Evolutionary conservation across 495 filamentous ascomycete species (phyloP), one percentile per base, ranked within the genome.

Genomic region (Aspergillus steynii): DNA sequence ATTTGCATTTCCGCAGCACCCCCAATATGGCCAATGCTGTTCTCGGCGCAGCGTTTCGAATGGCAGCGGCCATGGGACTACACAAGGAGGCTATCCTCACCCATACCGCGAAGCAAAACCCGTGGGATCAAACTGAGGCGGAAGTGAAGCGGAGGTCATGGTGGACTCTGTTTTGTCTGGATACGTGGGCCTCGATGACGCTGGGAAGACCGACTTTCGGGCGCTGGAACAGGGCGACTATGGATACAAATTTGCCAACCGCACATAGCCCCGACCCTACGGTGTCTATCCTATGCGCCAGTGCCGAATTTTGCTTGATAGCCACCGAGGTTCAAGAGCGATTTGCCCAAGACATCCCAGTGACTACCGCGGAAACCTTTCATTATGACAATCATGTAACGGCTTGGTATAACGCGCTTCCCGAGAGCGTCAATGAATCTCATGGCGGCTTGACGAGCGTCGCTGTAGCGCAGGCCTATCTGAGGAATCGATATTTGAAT

Each of bases 121-220:
- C 34, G 25, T 53, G 32, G 8, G 29, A 55, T 26, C 31, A 34
- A 9, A 7, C 52, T 9, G 59, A 61, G 37, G 51, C 37, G 37
- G 86, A 88, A 66, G 84, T 82, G 31, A 74, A 85, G 63, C 68
- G 86, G 47, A 77, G 86, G 53, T 88, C 86, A 31, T 90, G 87
- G 87, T 89, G 86, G 87, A 84, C 78, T 60, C 71, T 89, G 53
- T 86, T 87, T 75, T 88, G 85, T 76, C 79, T 90, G 29, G 87
- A 90, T 70, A 85, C 87, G 3, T 90, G 87, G 85, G 86, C 83
- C 5, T 82, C 79, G 9, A 88, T 84, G 14, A 88, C 86, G 20
- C 81, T 86, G 61, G 86, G 87, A 20, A 77, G 87, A 29, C 87
- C 87, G 1, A 61, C 51, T 28, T 61, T 51, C 42, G 58, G 58